phyloP scores from a whole-genome alignment of 2,329 filamentous ascomycete species.

The Fusarium palustre region DNA sequence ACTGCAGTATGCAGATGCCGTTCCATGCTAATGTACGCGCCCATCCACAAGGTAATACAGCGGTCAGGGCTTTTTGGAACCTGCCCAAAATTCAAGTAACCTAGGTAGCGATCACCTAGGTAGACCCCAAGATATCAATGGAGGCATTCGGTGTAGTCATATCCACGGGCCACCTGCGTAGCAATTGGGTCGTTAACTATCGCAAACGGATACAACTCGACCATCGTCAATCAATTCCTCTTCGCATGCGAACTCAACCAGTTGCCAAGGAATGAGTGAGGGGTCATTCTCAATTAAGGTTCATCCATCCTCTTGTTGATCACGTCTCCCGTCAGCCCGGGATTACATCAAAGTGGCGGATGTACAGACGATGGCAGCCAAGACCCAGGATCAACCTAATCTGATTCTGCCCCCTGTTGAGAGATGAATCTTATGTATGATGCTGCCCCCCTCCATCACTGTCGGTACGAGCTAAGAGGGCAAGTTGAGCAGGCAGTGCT shows the following conservation, averaged over 20 bases:
- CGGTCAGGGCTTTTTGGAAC: constrained; percentile 14
- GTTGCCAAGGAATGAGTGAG: constrained; percentile 5
- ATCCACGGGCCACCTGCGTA: background rate
- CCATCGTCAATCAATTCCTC: constrained; percentile 20
- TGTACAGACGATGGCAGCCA: constrained; percentile 25
- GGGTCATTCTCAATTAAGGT: constrained; percentile 1
- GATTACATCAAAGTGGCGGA: constrained; percentile 46
- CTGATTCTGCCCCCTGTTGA: background rate
- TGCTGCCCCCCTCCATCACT: constrained; percentile 14
- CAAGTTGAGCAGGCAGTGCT: constrained; percentile 5
- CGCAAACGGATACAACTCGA: constrained; percentile 1
- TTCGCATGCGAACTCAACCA: constrained; percentile 18
- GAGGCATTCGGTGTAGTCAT: background rate
- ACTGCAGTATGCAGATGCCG: background rate
- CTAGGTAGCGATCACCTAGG: background rate
- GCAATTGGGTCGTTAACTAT: background rate
- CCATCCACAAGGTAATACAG: constrained; percentile 15
- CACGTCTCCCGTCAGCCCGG: constrained; percentile 2
- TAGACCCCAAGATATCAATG: background rate
- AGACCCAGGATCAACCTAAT: constrained; percentile 19
- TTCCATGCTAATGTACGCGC: background rate
- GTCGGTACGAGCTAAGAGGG: background rate
- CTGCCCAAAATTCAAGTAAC: background rate
- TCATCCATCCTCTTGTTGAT: constrained; percentile 12
- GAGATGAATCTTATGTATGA: constrained; percentile 1